A percentile compares a stretch with the other conserved stretches of the same genome.
Conservation (phyloP, 768 basidiomycete genomes). For the Chalciporus chontae region DNA sequence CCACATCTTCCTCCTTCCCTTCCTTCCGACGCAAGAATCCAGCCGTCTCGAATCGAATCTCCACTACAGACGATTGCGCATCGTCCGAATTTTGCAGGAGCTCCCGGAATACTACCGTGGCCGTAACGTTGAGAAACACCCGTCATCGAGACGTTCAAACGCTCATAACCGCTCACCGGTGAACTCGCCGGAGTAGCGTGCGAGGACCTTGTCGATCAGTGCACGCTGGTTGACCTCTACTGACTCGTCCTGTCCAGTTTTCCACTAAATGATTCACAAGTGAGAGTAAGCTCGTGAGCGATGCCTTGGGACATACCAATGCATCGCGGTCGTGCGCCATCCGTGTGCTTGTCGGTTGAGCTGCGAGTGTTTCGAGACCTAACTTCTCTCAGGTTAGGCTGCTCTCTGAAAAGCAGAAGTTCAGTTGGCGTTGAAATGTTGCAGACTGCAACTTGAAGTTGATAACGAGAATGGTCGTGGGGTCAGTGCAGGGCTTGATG, state of each 20-base stretch:
- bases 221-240: constrained; percentile 94
- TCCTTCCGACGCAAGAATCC: constrained; percentile 34
- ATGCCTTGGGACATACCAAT: constrained; percentile 18
- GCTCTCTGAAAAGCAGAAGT: too few species aligned
- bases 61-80: constrained; percentile 69
- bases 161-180: constrained; percentile 45
- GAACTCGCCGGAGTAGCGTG: constrained; percentile 93
- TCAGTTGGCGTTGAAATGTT: too few species aligned
- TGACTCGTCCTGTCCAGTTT: constrained; percentile 67
- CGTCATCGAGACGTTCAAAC: neutral
- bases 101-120: constrained; percentile 60
- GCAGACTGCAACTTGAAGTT: too few species aligned
- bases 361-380: too few species aligned
- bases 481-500: too few species aligned
- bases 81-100: constrained; percentile 96
- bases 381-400: too few species aligned
- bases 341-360: neutral
- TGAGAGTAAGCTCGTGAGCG: neutral
- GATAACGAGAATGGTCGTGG: too few species aligned
- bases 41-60: constrained; percentile 78
- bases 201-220: constrained; percentile 95
- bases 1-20: constrained; percentile 1
- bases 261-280: constrained; percentile 36
- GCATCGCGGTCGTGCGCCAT: constrained; percentile 31
- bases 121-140: neutral